These are phyloP conservation scores for Puccinia horiana DNA, from an alignment of 1,284 basidiomycete species.

Conservation along the genomic window DNA sequence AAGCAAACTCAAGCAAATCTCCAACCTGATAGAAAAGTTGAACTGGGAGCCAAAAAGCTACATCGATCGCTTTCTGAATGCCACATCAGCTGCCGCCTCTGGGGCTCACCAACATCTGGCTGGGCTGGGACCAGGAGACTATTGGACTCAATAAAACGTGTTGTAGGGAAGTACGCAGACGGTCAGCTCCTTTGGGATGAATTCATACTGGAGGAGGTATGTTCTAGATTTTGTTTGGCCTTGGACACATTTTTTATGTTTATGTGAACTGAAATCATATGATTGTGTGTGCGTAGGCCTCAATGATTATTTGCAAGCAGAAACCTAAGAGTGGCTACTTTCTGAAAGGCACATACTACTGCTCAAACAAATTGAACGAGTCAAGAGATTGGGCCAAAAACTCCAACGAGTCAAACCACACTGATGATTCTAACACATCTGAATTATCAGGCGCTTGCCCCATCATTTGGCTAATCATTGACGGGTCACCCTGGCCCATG, in stretches of 20 bases:
- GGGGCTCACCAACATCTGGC: background rate
- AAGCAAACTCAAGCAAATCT: background rate
- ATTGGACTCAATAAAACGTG: background rate
- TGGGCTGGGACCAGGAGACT: background rate
- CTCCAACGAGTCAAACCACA: too few relatives aligned
- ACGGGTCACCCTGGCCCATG: too few relatives aligned
- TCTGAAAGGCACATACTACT: background rate
- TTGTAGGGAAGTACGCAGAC: background rate
- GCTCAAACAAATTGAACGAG: background rate
- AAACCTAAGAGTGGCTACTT: background rate
- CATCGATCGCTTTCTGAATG: background rate
- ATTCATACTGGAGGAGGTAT: conserved; percentile 13
- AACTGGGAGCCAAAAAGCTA: conserved; percentile 16
- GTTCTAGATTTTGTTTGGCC: background rate
- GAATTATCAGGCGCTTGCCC: too few relatives aligned
- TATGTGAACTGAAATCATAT: background rate
- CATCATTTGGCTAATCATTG: too few relatives aligned
- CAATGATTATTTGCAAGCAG: background rate
- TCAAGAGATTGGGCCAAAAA: too few relatives aligned
- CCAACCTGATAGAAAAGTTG: background rate
- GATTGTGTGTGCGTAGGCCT: background rate
- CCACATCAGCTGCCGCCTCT: background rate
- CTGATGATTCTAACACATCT: too few relatives aligned
- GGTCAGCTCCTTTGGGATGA: background rate
- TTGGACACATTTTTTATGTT: background rate